Evolutionary conservation across 2,329 filamentous ascomycete species (phyloP), one percentile per base, ranked within the genome.

Genomic region (Aspergillus fructus): DNA sequence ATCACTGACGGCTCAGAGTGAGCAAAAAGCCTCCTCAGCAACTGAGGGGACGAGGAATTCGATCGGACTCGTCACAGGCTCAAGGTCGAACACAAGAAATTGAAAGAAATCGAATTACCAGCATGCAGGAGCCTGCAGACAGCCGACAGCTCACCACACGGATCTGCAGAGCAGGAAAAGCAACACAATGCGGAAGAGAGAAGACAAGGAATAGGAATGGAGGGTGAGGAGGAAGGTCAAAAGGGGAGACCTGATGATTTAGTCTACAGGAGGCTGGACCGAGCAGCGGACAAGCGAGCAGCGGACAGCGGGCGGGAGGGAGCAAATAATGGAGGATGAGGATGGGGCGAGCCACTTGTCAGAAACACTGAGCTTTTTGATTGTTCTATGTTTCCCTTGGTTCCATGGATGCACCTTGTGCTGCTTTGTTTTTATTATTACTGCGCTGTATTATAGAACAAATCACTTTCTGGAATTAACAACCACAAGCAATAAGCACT

Each of bases 91-190:
- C 24, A 51, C 49, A 33, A 34, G 27, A 51, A 49, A 56, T 40
- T 49, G 55, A 45, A 48, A 37, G 55, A 40, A 51, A 45, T 42
- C 34, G 13, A 40, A 51, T 56, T 42, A 37, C 15, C 39, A 40
- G 52, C 49, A 55, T 60, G 59, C 55, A 62, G 58, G 45, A 56
- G 33, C 49, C 60, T 64, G 62, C 60, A 62, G 60, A 60, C 53
- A 62, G 55, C 63, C 62, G 59, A 64, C 60, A 62, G 61, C 59
- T 64, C 62, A 63, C 54, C 62, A 64, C 62, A 64, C 61, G 55
- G 58, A 61, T 59, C 59, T 60, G 59, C 61, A 57, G 30, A 48
- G 33, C 49, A 48, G 55, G 41, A 56, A 56, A 56, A 56, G 53
- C 45, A 53, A 56, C 51, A 41, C 47, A 40, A 59, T 24, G 50